phyloP scores from a whole-genome alignment of 352 stramenopile genomes.

The Hyaloperonospora brassicae region DNA sequence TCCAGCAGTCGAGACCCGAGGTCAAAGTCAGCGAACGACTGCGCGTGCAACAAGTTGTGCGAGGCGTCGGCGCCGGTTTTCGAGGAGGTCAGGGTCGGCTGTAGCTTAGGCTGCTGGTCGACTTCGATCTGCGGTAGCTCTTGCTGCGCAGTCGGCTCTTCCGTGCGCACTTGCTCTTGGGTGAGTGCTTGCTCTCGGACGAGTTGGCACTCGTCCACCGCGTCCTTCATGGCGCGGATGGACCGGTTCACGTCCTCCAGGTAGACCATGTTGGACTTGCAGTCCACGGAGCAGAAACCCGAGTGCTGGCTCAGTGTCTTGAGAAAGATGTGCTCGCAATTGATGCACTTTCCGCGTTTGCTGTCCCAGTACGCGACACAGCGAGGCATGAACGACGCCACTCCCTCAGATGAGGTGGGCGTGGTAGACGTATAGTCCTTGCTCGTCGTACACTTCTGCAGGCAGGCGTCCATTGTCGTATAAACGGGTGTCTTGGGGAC shows the following conservation, averaged over 20 bases:
- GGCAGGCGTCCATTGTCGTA: too few relatives aligned
- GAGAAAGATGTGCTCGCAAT: conserved; percentile 82
- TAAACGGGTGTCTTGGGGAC: too few relatives aligned
- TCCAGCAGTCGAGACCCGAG: conserved; percentile 44
- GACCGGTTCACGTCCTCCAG: conserved; percentile 77
- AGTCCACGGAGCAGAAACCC: conserved; percentile 82
- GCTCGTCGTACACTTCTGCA: too few relatives aligned
- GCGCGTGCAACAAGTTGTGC: conserved; percentile 20
- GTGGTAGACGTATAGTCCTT: too few relatives aligned
- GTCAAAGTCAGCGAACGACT: conserved; percentile 75
- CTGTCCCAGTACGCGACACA: conserved; percentile 78
- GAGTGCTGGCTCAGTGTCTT: conserved; percentile 67
- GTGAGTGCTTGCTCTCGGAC: too few relatives aligned
- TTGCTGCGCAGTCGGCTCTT: conserved; percentile 21
- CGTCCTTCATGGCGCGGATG: conserved; percentile 69
- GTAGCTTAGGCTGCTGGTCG: conserved; percentile 16
- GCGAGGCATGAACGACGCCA: conserved; percentile 11
- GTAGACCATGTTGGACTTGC: conserved; percentile 83
- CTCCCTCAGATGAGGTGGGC: too few relatives aligned
- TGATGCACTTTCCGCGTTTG: conserved; percentile 76
- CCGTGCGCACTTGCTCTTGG: conserved; percentile 6
- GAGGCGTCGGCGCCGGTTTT: conserved; percentile 5
- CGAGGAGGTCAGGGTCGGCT: conserved; percentile 3
- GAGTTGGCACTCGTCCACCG: conserved; percentile 33
- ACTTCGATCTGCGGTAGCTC: conserved; percentile 14